A percentile compares a stretch with the other conserved stretches of the same genome.
phyloP scores from a whole-genome alignment of 148 eudicot genomes.

The Pharnaceum exiguum region DNA sequence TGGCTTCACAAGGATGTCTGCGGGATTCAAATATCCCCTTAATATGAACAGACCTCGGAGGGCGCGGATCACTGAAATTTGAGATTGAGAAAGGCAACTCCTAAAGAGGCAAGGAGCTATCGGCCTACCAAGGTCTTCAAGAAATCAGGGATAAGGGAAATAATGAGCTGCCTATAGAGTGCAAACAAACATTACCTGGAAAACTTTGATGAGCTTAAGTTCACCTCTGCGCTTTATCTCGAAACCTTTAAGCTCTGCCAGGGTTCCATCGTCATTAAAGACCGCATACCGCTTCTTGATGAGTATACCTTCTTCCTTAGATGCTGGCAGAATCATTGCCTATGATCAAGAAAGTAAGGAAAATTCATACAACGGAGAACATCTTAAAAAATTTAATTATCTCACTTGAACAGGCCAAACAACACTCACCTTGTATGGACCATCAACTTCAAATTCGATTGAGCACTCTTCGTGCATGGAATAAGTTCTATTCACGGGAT shows the following conservation, averaged over 20 bases:
- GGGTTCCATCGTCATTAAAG: constrained; percentile 96
- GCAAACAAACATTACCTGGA: constrained; percentile 80
- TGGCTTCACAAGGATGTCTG: too few species aligned
- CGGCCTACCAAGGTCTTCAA: too few species aligned
- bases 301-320: constrained; percentile 96
- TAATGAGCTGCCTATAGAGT: neutral
- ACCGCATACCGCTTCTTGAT: constrained; percentile 99
- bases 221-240: constrained; percentile 99
- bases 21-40: too few species aligned
- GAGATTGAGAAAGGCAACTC: too few species aligned
- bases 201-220: constrained; percentile 99
- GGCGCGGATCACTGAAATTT: too few species aligned
- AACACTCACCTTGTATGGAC: constrained; percentile 83
- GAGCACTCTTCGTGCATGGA: constrained; percentile 94
- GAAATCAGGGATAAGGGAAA: neutral
- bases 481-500: constrained; percentile 74
- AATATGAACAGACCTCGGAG: too few species aligned
- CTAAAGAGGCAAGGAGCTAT: too few species aligned
- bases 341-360: constrained; percentile 24
- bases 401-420: constrained; percentile 11
- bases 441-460: constrained; percentile 99
- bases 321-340: constrained; percentile 99
- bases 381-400: constrained; percentile 2
- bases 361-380: neutral
- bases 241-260: constrained; percentile 98